Base-by-base conservation (phyloP, 805 yeast genomes). In the Cyberlindnera mycetangii region DNA sequence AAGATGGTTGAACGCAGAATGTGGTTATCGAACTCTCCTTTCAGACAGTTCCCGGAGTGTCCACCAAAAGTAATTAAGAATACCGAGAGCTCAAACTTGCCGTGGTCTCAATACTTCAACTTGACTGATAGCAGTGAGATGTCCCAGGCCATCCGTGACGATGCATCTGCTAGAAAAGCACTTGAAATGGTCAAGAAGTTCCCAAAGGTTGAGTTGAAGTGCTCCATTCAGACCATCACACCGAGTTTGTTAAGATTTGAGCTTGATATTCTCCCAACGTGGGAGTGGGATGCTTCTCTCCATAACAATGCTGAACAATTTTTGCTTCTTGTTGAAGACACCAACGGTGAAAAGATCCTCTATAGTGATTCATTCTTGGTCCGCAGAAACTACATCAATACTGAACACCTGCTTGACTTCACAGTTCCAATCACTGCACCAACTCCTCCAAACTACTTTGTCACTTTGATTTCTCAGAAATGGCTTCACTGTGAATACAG, bases 1-100 rank as follows among this genome's bases (percentile, higher is more conserved):
- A 85, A 87, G 51, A 81, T 86, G 79, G 84, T 89, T 18, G 96
- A 86, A 42, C 74, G 69, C 44, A 68, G 96, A 40, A 72, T 87
- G 68, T 95, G 99, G 99, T 59, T 79, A 11, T 79, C 92, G 0
- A 83, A 79, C 50, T 79, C 96, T 0, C 97, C 98, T 0, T 76
- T 93, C 44, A 71, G 97, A 47, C 98, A 93, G 59, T 89, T 87
- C 59, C 72, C 77, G 0, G 59, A 65, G n/a, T 86, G 84, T 27
- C 93, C 96, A 0, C 45, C 52, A 0, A 93, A 84, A 44, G 74
- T 90, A 4, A 75, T 93, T 7, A 73, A 73, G 45, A 81, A 82
- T 35, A 78, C 89, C 0, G 99, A 93, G 62, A 75, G 81, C 17
- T 84, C 96, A 0, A 81, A 81, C 52, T 66, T 89, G 48, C 96